These are phyloP conservation scores for Gymnopus androsaceus DNA, from an alignment of 1,284 basidiomycete genomes.

Conservation along the genomic window DNA sequence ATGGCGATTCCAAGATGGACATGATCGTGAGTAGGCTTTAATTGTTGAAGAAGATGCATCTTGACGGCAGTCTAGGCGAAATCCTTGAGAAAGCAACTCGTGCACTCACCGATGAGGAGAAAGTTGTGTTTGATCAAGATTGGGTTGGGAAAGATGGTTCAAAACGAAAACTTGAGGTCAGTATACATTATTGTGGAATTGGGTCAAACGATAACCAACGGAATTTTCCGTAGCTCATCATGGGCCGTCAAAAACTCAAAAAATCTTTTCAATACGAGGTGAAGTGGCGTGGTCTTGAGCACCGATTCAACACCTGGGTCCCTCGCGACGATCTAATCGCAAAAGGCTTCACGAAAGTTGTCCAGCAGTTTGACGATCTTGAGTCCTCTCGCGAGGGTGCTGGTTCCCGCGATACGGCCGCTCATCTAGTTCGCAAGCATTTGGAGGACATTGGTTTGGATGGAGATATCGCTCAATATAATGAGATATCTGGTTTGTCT, in stretches of 20 bases:
- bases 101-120: slow-evolving; percentile 87
- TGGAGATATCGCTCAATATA: slow-evolving; percentile 96
- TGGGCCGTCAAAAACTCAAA: slow-evolving; percentile 98
- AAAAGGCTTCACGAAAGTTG: slow-evolving; percentile 90
- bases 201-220: slow-evolving; percentile 14
- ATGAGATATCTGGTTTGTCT: slow-evolving; percentile 89
- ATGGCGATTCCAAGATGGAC: slow-evolving; percentile 99
- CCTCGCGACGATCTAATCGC: slow-evolving; percentile 86
- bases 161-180: slow-evolving; percentile 86
- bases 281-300: slow-evolving; percentile 95
- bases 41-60: slow-evolving; percentile 16
- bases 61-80: slow-evolving; percentile 56
- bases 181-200: slow-evolving; percentile 24
- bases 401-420: slow-evolving; percentile 82
- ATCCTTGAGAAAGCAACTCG: slow-evolving; percentile 92
- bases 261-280: slow-evolving; percentile 95
- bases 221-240: slow-evolving; percentile 60
- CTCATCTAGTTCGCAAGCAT: slow-evolving; percentile 82
- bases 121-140: slow-evolving; percentile 79
- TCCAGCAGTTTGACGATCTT: slow-evolving; percentile 96
- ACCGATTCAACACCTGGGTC: slow-evolving; percentile 94
- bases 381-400: slow-evolving; percentile 94
- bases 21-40: slow-evolving; percentile 74
- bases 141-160: slow-evolving; percentile 93
- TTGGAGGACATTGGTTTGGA: slow-evolving; percentile 95